These are phyloP conservation scores for Kuraishia piskuri DNA, from an alignment of 805 yeast species.

Conservation along the genomic window DNA sequence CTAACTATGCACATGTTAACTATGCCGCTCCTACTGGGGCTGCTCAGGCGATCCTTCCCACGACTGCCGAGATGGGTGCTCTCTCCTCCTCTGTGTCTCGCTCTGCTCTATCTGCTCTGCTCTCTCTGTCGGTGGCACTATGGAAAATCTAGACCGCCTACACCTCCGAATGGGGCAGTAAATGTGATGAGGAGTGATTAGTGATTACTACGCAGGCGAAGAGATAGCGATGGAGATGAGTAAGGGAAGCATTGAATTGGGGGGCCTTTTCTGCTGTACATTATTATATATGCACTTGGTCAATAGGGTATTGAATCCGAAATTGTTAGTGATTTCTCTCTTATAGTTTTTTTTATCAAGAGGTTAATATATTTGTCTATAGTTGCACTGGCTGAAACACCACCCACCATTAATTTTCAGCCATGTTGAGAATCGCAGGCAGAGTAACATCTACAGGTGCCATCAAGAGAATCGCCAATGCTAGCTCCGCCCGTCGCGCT, in stretches of 20 bases:
- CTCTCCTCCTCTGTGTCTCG: no score
- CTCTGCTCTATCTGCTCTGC: no score
- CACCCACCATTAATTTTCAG: not conserved
- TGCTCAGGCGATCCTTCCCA: no score
- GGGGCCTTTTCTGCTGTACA: no score
- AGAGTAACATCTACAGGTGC: not conserved
- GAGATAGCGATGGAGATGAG: not conserved
- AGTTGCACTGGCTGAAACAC: not conserved
- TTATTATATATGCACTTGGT: no score
- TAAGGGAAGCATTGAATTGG: no score
- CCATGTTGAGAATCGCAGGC: not conserved
- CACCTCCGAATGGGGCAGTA: not conserved
- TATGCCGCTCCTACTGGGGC: no score
- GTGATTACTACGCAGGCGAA: not conserved
- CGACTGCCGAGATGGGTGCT: no score
- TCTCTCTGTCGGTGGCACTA: no score
- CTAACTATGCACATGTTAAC: no score
- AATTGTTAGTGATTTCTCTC: no score
- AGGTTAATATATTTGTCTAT: not conserved
- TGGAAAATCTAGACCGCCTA: not conserved
- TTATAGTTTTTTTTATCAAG: not conserved
- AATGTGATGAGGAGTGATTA: not conserved
- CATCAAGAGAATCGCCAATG: not conserved
- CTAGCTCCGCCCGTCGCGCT: slow-evolving; percentile 1
- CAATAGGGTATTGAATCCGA: not conserved